Evolutionary conservation across 1,139 yeast genomes (phyloP).

Genomic region (Yamadazyma buinensis): DNA sequence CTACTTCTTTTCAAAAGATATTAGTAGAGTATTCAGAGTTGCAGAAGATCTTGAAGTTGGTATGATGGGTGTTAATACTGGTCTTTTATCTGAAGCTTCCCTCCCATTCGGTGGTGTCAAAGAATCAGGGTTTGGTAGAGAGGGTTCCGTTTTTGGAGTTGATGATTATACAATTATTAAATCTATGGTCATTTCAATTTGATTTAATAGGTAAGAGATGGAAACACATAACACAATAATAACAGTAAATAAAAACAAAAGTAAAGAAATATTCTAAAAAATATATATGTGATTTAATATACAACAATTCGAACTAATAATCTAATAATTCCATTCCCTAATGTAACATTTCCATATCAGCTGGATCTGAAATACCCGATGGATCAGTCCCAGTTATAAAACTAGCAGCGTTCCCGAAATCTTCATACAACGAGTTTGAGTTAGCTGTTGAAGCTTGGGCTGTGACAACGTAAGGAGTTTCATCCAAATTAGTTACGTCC

Average conservation of each 20-base stretch:
- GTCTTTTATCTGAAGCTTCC: slow-evolving; percentile 42
- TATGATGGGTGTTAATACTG: slow-evolving; percentile 47
- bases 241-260: too few relatives aligned
- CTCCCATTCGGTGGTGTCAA: slow-evolving; percentile 47
- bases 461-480: slow-evolving; percentile 14
- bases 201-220: too few relatives aligned
- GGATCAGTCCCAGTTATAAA: slow-evolving; percentile 2
- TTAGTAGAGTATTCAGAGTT: slow-evolving; percentile 53
- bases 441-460: neutral
- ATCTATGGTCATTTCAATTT: slow-evolving; percentile 21
- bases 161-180: slow-evolving; percentile 38
- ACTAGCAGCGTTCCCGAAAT: neutral
- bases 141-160: slow-evolving; percentile 43
- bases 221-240: too few relatives aligned
- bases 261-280: too few relatives aligned
- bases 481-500: slow-evolving; percentile 24
- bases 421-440: neutral
- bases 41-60: slow-evolving; percentile 44
- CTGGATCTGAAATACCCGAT: neutral
- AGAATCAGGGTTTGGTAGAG: slow-evolving; percentile 47
- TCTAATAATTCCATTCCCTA: too few relatives aligned
- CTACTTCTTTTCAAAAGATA: slow-evolving; percentile 37
- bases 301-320: too few relatives aligned
- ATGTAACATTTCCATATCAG: neutral
- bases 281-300: too few relatives aligned